phyloP scores from a whole-genome alignment of 768 basidiomycete species.

The Amanita brunnescens region DNA sequence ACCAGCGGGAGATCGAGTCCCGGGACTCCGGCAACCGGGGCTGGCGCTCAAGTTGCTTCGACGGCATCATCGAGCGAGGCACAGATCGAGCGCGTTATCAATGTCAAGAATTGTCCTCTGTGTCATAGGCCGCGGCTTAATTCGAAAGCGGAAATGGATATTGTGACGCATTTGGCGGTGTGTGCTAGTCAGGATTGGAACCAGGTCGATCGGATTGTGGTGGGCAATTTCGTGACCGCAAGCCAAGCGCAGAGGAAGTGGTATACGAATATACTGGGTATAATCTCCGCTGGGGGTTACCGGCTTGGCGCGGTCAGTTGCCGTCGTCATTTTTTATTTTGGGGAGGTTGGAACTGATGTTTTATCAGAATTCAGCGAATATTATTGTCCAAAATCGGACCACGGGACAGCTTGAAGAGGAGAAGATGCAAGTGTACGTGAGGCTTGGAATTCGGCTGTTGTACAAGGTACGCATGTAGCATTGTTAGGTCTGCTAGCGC shows the following conservation, averaged over 20 bases:
- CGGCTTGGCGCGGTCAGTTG: slow-evolving; percentile 67
- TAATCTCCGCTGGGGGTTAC: slow-evolving; percentile 83
- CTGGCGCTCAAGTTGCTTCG: slow-evolving; percentile 4
- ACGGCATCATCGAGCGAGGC: slow-evolving; percentile 20
- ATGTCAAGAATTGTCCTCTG: slow-evolving; percentile 88
- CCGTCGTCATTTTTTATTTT: slow-evolving; percentile 4
- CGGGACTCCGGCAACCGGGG: not conserved
- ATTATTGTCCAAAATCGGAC: slow-evolving; percentile 94
- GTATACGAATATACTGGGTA: slow-evolving; percentile 85
- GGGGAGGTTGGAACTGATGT: not conserved
- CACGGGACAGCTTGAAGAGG: slow-evolving; percentile 90
- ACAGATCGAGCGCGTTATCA: slow-evolving; percentile 79
- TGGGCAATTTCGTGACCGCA: slow-evolving; percentile 90
- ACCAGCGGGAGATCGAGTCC: not conserved
- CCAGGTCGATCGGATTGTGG: slow-evolving; percentile 80
- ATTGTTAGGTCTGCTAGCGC: not conserved
- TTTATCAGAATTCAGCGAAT: slow-evolving; percentile 84
- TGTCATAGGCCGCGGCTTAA: slow-evolving; percentile 85
- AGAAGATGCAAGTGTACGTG: slow-evolving; percentile 96
- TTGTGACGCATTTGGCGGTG: slow-evolving; percentile 93
- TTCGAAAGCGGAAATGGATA: slow-evolving; percentile 86
- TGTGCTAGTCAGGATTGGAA: slow-evolving; percentile 94
- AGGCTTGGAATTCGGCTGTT: slow-evolving; percentile 85
- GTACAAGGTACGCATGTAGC: slow-evolving; percentile 51
- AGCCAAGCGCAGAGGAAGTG: slow-evolving; percentile 96